phyloP scores from a whole-genome alignment of 257 asterid genomes.

The Coffea eugenioides region DNA sequence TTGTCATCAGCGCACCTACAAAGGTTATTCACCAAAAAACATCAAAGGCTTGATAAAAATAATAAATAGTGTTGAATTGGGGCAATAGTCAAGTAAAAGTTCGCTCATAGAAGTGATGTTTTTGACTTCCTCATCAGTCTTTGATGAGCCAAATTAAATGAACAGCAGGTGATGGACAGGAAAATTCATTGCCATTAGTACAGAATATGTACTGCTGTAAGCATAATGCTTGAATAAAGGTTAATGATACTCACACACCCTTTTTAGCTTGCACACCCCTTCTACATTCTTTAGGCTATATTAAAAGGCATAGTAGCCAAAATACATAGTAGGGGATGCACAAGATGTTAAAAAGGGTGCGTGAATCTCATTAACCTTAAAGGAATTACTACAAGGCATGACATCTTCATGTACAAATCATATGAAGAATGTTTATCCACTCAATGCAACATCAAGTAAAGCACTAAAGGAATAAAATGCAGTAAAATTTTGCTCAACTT shows the following conservation, averaged over 20 bases:
- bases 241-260: too few species aligned
- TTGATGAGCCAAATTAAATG: background rate
- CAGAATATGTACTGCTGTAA: background rate
- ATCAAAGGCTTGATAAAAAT: background rate
- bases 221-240: background rate
- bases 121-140: background rate
- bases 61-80: background rate
- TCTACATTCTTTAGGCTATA: too few species aligned
- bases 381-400: too few species aligned
- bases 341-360: too few species aligned
- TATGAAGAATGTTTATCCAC: background rate
- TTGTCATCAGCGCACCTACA: constrained; percentile 71
- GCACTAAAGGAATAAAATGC: background rate
- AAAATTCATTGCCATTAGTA: background rate
- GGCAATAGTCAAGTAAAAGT: background rate
- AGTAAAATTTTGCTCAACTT: too few species aligned
- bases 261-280: too few species aligned
- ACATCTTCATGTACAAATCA: background rate
- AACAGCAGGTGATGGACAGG: background rate
- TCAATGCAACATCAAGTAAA: too few species aligned
- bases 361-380: too few species aligned
- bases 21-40: background rate
- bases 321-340: too few species aligned
- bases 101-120: background rate
- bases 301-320: too few species aligned